These are phyloP conservation scores for Echeveria elegans DNA, from an alignment of 164 flowering plant genomes.

Conservation along the genomic window DNA sequence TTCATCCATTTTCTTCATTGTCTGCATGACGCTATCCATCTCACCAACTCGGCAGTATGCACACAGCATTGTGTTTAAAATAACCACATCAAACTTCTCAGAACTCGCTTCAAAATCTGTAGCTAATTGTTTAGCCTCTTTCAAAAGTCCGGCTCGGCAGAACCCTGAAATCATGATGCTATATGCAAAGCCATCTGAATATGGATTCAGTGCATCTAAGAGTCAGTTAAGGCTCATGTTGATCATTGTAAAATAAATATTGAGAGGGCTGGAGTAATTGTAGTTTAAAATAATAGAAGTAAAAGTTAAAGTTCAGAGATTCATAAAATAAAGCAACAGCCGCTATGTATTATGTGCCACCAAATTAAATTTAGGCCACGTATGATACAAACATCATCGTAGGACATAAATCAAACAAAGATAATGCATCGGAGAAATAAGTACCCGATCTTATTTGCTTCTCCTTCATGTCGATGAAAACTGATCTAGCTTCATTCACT, in stretches of 20 bases:
- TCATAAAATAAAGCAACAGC: background rate
- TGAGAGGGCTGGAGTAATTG: no score
- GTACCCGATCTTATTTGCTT: slow-evolving; percentile 65
- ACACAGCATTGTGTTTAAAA: slow-evolving; percentile 69
- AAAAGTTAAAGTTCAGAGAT: no score
- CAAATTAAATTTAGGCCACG: no score
- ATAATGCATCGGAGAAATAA: background rate
- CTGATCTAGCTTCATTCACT: slow-evolving; percentile 59
- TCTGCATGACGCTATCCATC: slow-evolving; percentile 78
- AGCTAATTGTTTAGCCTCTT: slow-evolving; percentile 76
- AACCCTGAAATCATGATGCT: slow-evolving; percentile 87
- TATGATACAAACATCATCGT: no score
- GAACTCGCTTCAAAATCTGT: slow-evolving; percentile 49
- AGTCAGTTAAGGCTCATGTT: background rate
- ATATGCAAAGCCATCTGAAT: slow-evolving; percentile 74
- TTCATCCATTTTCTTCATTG: slow-evolving; percentile 76
- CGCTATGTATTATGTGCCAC: no score
- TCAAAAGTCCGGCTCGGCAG: slow-evolving; percentile 52
- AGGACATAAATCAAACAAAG: background rate
- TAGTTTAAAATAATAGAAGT: no score
- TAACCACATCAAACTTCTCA: slow-evolving; percentile 71
- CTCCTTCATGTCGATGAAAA: slow-evolving; percentile 56
- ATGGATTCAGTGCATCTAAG: background rate
- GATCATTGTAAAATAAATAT: no score
- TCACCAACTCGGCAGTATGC: slow-evolving; percentile 83